Percentiles rank a stretch among this genome's conserved stretches.
phyloP scores from a whole-genome alignment of 176 grass and related monocot genomes.

The Ampelocalamus luodianensis region DNA sequence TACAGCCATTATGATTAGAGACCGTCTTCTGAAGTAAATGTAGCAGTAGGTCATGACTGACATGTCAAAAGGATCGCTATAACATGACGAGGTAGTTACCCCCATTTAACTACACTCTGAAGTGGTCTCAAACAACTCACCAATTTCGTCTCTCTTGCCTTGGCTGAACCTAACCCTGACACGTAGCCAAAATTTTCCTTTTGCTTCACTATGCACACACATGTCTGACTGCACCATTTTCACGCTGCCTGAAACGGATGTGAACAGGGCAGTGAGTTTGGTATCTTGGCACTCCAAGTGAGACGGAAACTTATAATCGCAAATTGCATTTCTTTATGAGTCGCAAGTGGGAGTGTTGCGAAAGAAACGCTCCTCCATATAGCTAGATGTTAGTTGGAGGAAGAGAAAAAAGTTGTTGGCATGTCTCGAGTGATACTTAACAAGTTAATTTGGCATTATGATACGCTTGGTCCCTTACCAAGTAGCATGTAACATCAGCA shows the following conservation, averaged over 20 bases:
- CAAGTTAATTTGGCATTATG: not conserved
- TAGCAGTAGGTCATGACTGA: not conserved
- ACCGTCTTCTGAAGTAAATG: not conserved
- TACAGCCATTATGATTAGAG: not conserved
- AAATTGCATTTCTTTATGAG: constrained; percentile 8
- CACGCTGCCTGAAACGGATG: not conserved
- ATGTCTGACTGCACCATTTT: constrained; percentile 23
- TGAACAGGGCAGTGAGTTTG: constrained; percentile 24
- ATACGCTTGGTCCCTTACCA: constrained; percentile 38
- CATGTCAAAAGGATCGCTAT: not conserved
- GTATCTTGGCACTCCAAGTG: constrained; percentile 20
- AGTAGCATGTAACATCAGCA: constrained; percentile 39
- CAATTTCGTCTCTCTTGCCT: not conserved
- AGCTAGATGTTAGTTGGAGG: constrained; percentile 35
- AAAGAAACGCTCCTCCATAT: constrained; percentile 20
- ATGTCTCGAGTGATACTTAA: not conserved
- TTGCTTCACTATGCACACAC: not conserved
- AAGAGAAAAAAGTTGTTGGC: constrained; percentile 33
- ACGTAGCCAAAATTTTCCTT: not conserved
- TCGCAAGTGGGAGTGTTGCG: constrained; percentile 14
- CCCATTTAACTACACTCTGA: not conserved
- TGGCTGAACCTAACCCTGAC: not conserved
- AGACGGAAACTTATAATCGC: not conserved
- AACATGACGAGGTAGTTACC: not conserved
- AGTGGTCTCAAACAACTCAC: not conserved